Conservation (phyloP, 139 green algal species). For the Tetradesmus lagerheimii region DNA sequence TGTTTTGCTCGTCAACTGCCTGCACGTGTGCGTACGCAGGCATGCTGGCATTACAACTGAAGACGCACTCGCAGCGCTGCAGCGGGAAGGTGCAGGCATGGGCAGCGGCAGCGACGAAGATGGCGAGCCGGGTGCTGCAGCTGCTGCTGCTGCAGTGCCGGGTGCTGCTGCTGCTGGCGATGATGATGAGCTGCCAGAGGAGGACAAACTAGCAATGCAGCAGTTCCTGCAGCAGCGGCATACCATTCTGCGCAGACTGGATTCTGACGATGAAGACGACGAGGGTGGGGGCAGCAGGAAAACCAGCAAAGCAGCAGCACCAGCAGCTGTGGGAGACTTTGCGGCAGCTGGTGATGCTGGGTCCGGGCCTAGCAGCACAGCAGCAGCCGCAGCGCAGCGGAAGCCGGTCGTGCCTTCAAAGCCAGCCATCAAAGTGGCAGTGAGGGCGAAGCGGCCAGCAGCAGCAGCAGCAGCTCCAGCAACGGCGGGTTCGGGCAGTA, state of each 20-base stretch:
- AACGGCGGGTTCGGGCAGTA: constrained; percentile 23
- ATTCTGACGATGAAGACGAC: constrained; percentile 40
- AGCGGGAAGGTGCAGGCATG: constrained; percentile 51
- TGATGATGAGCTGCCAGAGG: constrained; percentile 62
- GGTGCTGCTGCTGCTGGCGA: constrained; percentile 29
- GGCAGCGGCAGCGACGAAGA: constrained; percentile 36
- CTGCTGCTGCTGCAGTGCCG: constrained; percentile 7
- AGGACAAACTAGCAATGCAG: constrained; percentile 77
- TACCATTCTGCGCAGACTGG: constrained; percentile 56
- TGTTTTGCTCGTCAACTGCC: not conserved
- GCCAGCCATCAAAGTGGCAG: constrained; percentile 31
- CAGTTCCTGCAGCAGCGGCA: constrained; percentile 77
- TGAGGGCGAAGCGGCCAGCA: constrained; percentile 31
- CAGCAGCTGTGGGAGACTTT: not conserved
- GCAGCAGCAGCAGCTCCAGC: constrained; percentile 19
- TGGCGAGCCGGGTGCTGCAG: constrained; percentile 42
- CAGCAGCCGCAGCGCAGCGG: not conserved
- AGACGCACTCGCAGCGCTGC: constrained; percentile 71
- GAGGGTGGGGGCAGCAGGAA: not conserved
- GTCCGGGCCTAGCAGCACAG: not conserved
- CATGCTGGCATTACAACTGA: constrained; percentile 70
- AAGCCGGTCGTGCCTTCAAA: not conserved
- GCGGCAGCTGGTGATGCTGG: not conserved
- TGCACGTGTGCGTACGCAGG: not conserved
- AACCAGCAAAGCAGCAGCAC: not conserved